Evolutionary conservation across 371 early-diverging fungal species (phyloP).

Genomic region (Actinomortierella ambigua): DNA sequence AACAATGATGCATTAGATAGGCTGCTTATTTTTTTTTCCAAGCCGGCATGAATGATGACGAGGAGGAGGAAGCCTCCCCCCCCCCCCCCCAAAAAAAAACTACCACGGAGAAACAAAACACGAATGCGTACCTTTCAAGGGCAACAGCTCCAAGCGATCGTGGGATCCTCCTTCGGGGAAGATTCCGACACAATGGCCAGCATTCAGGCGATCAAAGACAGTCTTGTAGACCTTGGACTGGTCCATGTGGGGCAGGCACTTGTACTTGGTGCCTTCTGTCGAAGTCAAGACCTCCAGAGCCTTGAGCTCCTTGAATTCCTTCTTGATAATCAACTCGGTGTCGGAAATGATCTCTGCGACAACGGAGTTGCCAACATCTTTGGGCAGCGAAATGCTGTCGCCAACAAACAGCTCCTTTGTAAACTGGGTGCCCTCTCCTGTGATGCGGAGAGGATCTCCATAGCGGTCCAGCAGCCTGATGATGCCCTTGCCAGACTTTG

Average conservation of each 20-base stretch:
- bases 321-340: constrained; percentile 68
- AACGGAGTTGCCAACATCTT: constrained; percentile 65
- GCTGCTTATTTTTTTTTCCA: constrained; percentile 13
- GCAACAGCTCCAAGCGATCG: constrained; percentile 93
- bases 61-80: too few relatives aligned
- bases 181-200: constrained; percentile 88
- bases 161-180: constrained; percentile 99
- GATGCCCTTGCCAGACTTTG: constrained; percentile 72
- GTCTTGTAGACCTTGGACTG: constrained; percentile 83
- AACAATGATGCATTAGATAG: constrained; percentile 1
- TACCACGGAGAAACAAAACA: background rate
- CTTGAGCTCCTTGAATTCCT: constrained; percentile 69
- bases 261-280: constrained; percentile 69
- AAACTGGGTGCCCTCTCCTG: constrained; percentile 76
- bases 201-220: constrained; percentile 78
- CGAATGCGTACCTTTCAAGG: constrained; percentile 76
- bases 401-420: constrained; percentile 68
- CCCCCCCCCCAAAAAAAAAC: background rate
- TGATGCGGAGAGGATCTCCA: constrained; percentile 66
- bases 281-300: constrained; percentile 64
- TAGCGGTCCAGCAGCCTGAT: constrained; percentile 67
- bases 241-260: constrained; percentile 86
- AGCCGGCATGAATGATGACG: too few relatives aligned
- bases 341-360: constrained; percentile 83
- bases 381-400: constrained; percentile 66